phyloP scores from a whole-genome alignment of 192 early-diverging fungal species.

The Chytriomyces sp. region DNA sequence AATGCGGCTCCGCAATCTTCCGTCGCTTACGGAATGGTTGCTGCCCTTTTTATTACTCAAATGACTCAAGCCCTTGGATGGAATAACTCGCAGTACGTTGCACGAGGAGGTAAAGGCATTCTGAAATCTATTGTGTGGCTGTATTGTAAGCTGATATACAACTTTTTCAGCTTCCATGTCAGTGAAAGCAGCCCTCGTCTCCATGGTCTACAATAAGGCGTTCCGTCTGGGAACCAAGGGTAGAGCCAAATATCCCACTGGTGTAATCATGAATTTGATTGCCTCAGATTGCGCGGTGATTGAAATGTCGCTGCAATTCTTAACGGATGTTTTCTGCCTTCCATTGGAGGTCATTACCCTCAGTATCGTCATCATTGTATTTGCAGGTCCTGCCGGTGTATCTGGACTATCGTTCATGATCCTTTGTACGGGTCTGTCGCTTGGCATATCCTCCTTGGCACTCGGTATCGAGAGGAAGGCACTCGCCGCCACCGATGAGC shows the following conservation, averaged over 20 bases:
- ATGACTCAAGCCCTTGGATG: constrained; percentile 15
- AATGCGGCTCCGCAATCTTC: not conserved
- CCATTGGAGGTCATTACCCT: constrained; percentile 65
- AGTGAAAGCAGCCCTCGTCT: constrained; percentile 8
- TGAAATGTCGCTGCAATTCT: constrained; percentile 9
- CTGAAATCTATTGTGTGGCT: not conserved
- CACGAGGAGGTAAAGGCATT: not conserved
- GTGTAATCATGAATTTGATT: constrained; percentile 26
- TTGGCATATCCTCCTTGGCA: constrained; percentile 35
- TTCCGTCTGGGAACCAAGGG: constrained; percentile 17
- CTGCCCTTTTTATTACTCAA: constrained; percentile 8
- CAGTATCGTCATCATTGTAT: constrained; percentile 51
- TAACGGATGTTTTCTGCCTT: constrained; percentile 16
- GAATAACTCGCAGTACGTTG: constrained; percentile 29
- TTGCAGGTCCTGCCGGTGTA: constrained; percentile 46
- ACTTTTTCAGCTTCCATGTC: constrained; percentile 3
- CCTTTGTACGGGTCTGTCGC: constrained; percentile 39
- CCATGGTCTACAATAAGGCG: constrained; percentile 21
- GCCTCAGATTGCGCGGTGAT: constrained; percentile 16
- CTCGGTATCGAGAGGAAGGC: constrained; percentile 35
- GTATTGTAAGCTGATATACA: not conserved
- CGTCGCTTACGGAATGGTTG: not conserved
- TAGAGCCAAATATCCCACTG: constrained; percentile 2
- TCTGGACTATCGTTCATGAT: constrained; percentile 53
- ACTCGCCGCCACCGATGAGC: constrained; percentile 55